Percentiles rank a stretch among this genome's conserved stretches.
These are phyloP conservation scores for Elsinoe australis DNA, from an alignment of 2,329 filamentous ascomycete species.

Conservation along the genomic window DNA sequence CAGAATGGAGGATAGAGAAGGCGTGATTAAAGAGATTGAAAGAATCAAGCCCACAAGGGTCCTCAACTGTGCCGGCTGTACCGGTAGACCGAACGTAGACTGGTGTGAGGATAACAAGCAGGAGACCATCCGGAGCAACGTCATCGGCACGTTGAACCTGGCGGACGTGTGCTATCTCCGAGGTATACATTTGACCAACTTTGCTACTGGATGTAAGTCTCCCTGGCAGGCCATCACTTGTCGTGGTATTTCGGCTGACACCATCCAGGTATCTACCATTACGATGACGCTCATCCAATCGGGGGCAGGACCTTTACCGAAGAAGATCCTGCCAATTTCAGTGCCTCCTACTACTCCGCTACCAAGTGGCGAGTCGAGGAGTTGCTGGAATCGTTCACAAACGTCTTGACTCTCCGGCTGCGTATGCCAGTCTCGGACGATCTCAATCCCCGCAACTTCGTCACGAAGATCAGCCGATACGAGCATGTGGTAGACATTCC, in stretches of 20 bases:
- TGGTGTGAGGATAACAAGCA: conserved; percentile 65
- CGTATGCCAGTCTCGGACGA: conserved; percentile 64
- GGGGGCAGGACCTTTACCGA: conserved; percentile 55
- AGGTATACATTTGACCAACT: conserved; percentile 56
- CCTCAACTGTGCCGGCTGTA: conserved; percentile 58
- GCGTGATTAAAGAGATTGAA: conserved; percentile 50
- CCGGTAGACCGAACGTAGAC: conserved; percentile 61
- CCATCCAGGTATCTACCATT: conserved; percentile 46
- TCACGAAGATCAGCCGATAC: conserved; percentile 61
- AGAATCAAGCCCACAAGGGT: conserved; percentile 57
- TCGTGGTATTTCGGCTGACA: background rate
- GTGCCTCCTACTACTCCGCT: conserved; percentile 60
- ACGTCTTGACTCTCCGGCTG: conserved; percentile 56
- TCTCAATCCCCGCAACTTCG: conserved; percentile 58
- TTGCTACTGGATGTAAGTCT: conserved; percentile 55
- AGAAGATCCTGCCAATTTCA: conserved; percentile 57
- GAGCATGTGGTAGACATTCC: conserved; percentile 59
- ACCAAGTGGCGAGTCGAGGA: conserved; percentile 60
- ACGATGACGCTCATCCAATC: conserved; percentile 54
- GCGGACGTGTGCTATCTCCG: conserved; percentile 53
- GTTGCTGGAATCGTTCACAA: conserved; percentile 54
- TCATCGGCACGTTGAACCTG: conserved; percentile 57
- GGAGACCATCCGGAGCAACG: conserved; percentile 60
- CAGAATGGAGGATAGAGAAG: conserved; percentile 57
- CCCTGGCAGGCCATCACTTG: background rate